A percentile compares a stretch with the other conserved stretches of the same genome.
Evolutionary conservation across 192 early-diverging fungal species (phyloP).

Genomic region (Coemansia sp.): DNA sequence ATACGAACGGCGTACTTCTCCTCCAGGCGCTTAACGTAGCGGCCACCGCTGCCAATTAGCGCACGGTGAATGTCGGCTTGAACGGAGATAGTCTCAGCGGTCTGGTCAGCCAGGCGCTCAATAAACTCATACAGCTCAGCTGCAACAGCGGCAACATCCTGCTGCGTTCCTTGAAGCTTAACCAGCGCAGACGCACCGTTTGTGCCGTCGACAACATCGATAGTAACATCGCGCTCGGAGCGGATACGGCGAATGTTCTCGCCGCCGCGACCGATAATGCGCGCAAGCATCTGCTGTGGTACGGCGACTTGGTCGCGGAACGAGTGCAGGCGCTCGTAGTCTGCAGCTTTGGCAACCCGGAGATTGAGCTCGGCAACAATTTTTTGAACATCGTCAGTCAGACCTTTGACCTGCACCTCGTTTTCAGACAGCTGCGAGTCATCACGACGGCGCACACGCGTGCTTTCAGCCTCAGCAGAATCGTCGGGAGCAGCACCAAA

Average conservation of each 20-base stretch:
- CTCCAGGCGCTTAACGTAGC: constrained; percentile 70
- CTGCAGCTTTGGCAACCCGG: constrained; percentile 67
- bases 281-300: constrained; percentile 64
- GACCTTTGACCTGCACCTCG: constrained; percentile 78
- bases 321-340: constrained; percentile 69
- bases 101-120: constrained; percentile 69
- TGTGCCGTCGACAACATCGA: constrained; percentile 55
- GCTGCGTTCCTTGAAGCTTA: constrained; percentile 74
- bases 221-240: constrained; percentile 70
- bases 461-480: constrained; percentile 36
- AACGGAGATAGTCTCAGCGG: constrained; percentile 57
- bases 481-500: constrained; percentile 58
- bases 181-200: constrained; percentile 54
- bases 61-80: constrained; percentile 65
- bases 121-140: constrained; percentile 66
- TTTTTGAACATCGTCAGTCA: constrained; percentile 72
- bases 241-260: constrained; percentile 77
- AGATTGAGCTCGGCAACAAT: constrained; percentile 67
- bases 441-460: constrained; percentile 52
- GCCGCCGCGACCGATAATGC: constrained; percentile 90
- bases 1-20: constrained; percentile 75
- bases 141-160: constrained; percentile 72
- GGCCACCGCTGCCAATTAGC: constrained; percentile 70
- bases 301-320: constrained; percentile 70
- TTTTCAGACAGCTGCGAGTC: constrained; percentile 58